A percentile compares a stretch with the other conserved stretches of the same genome.
phyloP scores from a whole-genome alignment of 1,284 basidiomycete genomes.

The Vanrija sp. region DNA sequence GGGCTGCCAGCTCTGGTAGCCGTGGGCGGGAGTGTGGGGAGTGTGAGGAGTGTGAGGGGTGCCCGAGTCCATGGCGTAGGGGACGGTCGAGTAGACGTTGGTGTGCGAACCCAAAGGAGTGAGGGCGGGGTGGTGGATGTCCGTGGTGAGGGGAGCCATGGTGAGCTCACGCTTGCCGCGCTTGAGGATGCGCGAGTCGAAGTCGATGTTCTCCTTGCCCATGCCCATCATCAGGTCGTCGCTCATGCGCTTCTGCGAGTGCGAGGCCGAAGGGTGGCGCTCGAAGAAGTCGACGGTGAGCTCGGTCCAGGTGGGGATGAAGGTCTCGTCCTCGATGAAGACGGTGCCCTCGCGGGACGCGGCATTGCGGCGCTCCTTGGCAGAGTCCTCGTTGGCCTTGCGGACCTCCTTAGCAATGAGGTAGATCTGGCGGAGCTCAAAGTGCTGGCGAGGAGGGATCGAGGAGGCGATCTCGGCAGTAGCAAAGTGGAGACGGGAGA shows the following conservation, averaged over 20 bases:
- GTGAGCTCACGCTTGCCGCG: conserved; percentile 10
- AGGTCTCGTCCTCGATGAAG: conserved; percentile 1
- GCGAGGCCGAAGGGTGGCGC: conserved; percentile 24
- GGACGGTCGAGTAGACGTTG: conserved; percentile 18
- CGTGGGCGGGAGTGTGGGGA: conserved; percentile 5
- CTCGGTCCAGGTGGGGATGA: conserved; percentile 11
- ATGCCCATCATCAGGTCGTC: conserved; percentile 1
- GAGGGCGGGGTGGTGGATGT: conserved; percentile 6
- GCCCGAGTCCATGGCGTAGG: conserved; percentile 5
- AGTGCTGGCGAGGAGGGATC: conserved; percentile 51
- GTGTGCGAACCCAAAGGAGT: conserved; percentile 15
- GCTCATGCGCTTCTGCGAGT: conserved; percentile 11
- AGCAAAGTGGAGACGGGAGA: conserved; percentile 52
- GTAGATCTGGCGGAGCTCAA: conserved; percentile 53
- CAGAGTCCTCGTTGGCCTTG: conserved; percentile 21
- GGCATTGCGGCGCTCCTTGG: conserved; percentile 7
- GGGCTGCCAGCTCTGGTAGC: conserved; percentile 6
- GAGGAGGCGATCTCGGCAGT: conserved; percentile 52
- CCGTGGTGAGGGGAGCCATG: background rate
- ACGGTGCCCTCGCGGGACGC: background rate
- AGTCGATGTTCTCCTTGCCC: conserved; percentile 21
- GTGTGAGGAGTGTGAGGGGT: conserved; percentile 8
- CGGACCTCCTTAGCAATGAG: conserved; percentile 50
- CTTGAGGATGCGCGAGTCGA: conserved; percentile 11
- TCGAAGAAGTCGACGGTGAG: conserved; percentile 17